Conservation (phyloP, 2,329 filamentous ascomycete genomes). For the Penicillium expansum region DNA sequence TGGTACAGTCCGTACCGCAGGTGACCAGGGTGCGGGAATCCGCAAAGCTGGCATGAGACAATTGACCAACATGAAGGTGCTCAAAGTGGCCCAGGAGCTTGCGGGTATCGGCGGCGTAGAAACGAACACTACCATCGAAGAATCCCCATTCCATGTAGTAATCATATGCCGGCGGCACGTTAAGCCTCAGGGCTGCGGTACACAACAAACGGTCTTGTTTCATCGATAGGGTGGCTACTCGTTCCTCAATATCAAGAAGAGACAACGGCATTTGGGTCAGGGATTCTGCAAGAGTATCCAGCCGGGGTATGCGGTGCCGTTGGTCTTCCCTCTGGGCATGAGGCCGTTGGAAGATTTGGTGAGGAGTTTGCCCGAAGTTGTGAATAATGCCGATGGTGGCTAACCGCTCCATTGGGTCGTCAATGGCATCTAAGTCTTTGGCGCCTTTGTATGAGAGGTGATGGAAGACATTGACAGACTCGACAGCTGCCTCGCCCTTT, state of each 20-base stretch:
- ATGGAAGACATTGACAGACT: conserved; percentile 93
- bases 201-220: conserved; percentile 82
- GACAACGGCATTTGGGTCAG: conserved; percentile 76
- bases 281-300: conserved; percentile 75
- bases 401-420: conserved; percentile 79
- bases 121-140: conserved; percentile 85
- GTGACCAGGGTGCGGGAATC: conserved; percentile 90
- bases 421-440: conserved; percentile 86
- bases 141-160: conserved; percentile 96
- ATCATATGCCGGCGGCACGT: conserved; percentile 82
- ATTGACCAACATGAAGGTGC: conserved; percentile 86
- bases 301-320: conserved; percentile 61
- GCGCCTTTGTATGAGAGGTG: conserved; percentile 93
- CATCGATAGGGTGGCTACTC: conserved; percentile 72
- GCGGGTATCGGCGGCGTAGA: conserved; percentile 79
- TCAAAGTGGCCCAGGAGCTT: conserved; percentile 86
- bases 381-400: conserved; percentile 96
- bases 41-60: conserved; percentile 78
- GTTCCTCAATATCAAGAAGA: conserved; percentile 72
- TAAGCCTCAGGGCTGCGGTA: conserved; percentile 77
- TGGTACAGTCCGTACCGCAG: conserved; percentile 85
- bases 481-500: conserved; percentile 84
- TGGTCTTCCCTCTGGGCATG: conserved; percentile 74
- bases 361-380: conserved; percentile 96
- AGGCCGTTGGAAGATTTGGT: conserved; percentile 82